A percentile compares a stretch with the other conserved stretches of the same genome.
phyloP scores from a whole-genome alignment of 139 green algal genomes.

The Microglena sp. region DNA sequence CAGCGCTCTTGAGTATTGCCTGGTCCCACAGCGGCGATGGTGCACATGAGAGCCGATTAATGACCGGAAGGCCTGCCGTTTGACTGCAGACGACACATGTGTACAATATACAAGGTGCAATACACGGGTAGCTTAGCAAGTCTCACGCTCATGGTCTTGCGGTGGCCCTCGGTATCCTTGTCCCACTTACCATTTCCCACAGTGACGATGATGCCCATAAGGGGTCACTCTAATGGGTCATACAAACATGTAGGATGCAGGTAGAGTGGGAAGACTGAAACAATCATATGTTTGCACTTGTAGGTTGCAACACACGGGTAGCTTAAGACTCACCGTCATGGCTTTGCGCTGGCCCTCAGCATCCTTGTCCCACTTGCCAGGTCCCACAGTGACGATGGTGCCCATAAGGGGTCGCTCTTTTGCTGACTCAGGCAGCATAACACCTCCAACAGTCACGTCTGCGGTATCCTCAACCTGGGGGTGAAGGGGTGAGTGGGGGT shows the following conservation, averaged over 20 bases:
- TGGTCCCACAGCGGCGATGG: no score
- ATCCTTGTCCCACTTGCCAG: constrained; percentile 56
- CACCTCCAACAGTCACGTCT: constrained; percentile 76
- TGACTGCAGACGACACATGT: not conserved
- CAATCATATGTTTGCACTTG: no score
- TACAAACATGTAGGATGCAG: no score
- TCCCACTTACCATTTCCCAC: constrained; percentile 43
- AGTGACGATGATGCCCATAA: constrained; percentile 52
- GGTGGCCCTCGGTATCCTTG: no score
- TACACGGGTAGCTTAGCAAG: no score
- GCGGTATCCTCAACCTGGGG: constrained; percentile 50
- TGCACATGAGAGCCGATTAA: no score
- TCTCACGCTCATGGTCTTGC: constrained; percentile 6
- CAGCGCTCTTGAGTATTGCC: no score
- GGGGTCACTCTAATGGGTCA: no score
- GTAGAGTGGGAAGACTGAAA: no score
- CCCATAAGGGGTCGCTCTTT: constrained; percentile 77
- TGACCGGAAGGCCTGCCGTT: no score
- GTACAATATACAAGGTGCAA: not conserved
- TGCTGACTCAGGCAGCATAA: constrained; percentile 79
- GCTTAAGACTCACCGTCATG: constrained; percentile 36
- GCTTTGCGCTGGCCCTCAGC: constrained; percentile 50
- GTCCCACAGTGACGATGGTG: constrained; percentile 50
- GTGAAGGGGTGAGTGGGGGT: not conserved
- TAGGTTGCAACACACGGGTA: no score